A percentile compares a stretch with the other conserved stretches of the same genome.
Conservation (phyloP, 345 rosid species). For the Streptanthus diversifolius region DNA sequence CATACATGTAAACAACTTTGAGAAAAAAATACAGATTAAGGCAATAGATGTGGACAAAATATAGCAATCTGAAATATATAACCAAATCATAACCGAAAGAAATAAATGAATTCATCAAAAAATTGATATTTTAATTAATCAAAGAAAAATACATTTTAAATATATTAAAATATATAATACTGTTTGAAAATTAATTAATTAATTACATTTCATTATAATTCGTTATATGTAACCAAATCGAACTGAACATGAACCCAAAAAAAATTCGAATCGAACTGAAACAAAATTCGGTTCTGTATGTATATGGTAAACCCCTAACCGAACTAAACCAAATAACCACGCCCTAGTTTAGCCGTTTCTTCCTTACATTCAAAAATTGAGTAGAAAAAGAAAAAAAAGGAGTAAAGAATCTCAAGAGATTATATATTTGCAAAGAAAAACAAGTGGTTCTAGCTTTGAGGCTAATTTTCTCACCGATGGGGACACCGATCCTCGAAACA, state of each 20-base stretch:
- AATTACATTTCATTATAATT: too few species aligned
- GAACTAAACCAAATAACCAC: neutral
- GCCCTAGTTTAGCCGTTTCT: neutral
- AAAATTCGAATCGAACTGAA: too few species aligned
- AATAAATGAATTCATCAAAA: neutral
- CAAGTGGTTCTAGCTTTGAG: conserved; percentile 5
- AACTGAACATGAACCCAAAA: too few species aligned
- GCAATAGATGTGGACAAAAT: neutral
- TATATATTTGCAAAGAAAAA: neutral
- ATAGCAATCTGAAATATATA: neutral
- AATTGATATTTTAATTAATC: too few species aligned
- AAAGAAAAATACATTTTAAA: too few species aligned
- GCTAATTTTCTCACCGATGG: conserved; percentile 55
- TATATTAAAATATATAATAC: too few species aligned
- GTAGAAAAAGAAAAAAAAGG: neutral
- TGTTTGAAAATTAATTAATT: too few species aligned
- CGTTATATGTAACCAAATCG: neutral
- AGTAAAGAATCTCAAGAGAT: neutral
- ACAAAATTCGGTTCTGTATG: neutral
- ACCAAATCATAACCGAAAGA: neutral
- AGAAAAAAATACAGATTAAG: neutral
- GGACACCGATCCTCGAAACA: conserved; percentile 93
- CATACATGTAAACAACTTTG: neutral
- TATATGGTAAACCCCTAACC: neutral
- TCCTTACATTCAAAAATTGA: too few species aligned